Evolutionary conservation across 2,329 filamentous ascomycete species (phyloP).

Genomic region (Fusarium palustre): DNA sequence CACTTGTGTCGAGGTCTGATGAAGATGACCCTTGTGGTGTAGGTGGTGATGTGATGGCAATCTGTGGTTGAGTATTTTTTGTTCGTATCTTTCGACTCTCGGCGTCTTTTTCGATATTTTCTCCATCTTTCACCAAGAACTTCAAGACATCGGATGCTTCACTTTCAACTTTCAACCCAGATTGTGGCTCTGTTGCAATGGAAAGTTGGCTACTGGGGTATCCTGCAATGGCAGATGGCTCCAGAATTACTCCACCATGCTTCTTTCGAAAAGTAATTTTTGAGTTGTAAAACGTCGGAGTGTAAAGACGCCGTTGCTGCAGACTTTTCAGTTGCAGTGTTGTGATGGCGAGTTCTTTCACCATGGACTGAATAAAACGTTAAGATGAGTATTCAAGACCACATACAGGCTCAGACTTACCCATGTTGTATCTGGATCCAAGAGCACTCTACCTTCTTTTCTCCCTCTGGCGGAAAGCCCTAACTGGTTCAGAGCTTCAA

Average conservation of each 20-base stretch:
- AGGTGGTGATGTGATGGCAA: neutral
- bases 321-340: constrained; percentile 30
- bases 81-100: neutral
- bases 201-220: neutral
- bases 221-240: neutral
- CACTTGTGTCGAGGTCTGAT: neutral
- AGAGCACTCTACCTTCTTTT: constrained; percentile 9
- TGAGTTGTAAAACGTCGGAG: constrained; percentile 18
- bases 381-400: neutral
- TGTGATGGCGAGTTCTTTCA: constrained; percentile 18
- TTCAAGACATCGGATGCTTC: neutral
- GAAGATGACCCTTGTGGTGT: neutral
- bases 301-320: constrained; percentile 23
- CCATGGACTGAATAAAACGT: neutral
- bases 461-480: constrained; percentile 3
- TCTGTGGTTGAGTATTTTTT: neutral
- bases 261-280: constrained; percentile 9
- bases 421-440: constrained; percentile 24
- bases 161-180: neutral
- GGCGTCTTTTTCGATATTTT: accelerated
- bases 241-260: neutral
- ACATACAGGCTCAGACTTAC: neutral
- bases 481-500: constrained; percentile 20
- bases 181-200: accelerated
- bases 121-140: neutral